Conservation (phyloP, 2,329 filamentous ascomycete species). For the Clarireedia homoeocarpa region DNA sequence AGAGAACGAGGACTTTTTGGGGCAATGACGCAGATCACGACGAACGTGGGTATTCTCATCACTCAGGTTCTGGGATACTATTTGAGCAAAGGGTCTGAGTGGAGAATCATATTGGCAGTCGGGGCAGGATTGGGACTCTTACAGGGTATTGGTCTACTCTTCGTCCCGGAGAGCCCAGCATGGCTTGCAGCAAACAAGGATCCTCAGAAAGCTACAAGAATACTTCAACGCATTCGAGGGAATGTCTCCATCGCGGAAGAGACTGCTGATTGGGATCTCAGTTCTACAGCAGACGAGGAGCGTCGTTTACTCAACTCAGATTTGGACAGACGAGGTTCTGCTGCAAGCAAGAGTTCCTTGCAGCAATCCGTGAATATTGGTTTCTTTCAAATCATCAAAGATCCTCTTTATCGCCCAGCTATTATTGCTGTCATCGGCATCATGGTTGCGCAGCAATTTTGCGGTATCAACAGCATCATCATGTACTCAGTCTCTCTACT, state of each 20-base stretch:
- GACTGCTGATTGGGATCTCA: slow-evolving; percentile 50
- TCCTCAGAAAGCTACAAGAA: slow-evolving; percentile 52
- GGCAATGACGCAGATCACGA: slow-evolving; percentile 83
- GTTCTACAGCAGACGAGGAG: slow-evolving; percentile 26
- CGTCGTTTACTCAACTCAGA: slow-evolving; percentile 21
- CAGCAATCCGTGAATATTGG: slow-evolving; percentile 39
- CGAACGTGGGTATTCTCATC: slow-evolving; percentile 81
- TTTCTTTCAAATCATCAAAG: slow-evolving; percentile 57
- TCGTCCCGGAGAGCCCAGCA: slow-evolving; percentile 80
- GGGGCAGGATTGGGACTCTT: slow-evolving; percentile 60
- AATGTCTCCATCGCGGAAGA: slow-evolving; percentile 66
- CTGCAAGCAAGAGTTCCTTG: slow-evolving; percentile 19
- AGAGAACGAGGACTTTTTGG: slow-evolving; percentile 71
- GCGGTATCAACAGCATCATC: slow-evolving; percentile 92
- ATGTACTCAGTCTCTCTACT: slow-evolving; percentile 97
- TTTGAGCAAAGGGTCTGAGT: slow-evolving; percentile 68
- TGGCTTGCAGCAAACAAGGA: slow-evolving; percentile 70
- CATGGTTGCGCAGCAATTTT: slow-evolving; percentile 89
- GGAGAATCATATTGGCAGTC: slow-evolving; percentile 74
- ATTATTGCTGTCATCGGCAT: slow-evolving; percentile 80
- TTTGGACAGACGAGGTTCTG: slow-evolving; percentile 18
- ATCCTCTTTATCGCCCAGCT: slow-evolving; percentile 62
- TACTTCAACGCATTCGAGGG: slow-evolving; percentile 71
- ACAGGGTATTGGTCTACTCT: slow-evolving; percentile 62
- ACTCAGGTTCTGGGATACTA: slow-evolving; percentile 85